Evolutionary conservation across 805 yeast species (phyloP).

Genomic region (Martiniozyma abietophila): DNA sequence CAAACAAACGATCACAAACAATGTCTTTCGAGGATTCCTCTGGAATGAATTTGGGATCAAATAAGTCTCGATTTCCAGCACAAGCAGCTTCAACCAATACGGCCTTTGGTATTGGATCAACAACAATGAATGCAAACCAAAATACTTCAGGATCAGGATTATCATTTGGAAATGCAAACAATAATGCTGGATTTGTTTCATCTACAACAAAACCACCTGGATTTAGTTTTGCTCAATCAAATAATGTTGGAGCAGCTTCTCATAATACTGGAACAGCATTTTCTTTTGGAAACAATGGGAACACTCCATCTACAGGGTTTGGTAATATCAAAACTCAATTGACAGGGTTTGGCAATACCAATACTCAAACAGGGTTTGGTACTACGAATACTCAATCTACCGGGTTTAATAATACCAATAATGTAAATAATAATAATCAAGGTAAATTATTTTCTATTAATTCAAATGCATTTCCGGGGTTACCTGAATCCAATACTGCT

Average conservation of each 20-base stretch:
- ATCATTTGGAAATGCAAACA: constrained; percentile 4
- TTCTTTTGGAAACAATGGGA: no score
- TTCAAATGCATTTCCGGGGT: neutral
- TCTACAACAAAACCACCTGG: constrained; percentile 2
- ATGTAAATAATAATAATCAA: no score
- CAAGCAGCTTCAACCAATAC: neutral
- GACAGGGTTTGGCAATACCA: constrained; percentile 2
- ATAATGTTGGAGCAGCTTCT: neutral
- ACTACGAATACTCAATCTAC: no score
- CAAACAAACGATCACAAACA: no score
- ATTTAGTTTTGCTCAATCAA: constrained; percentile 4
- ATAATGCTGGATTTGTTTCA: constrained; percentile 2
- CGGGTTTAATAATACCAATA: no score
- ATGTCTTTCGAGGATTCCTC: no score
- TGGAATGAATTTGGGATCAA: no score
- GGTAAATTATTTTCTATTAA: neutral
- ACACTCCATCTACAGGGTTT: no score
- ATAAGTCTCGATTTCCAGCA: neutral
- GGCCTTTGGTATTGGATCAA: constrained; percentile 8
- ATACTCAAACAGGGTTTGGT: no score
- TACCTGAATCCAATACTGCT: neutral
- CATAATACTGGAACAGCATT: neutral
- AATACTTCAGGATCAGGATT: no score
- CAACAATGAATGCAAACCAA: no score
- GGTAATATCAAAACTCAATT: no score